Percentiles rank a stretch among this genome's conserved stretches.
These are phyloP conservation scores for Artomyces pyxidatus DNA, from an alignment of 768 basidiomycete species.

Conservation along the genomic window DNA sequence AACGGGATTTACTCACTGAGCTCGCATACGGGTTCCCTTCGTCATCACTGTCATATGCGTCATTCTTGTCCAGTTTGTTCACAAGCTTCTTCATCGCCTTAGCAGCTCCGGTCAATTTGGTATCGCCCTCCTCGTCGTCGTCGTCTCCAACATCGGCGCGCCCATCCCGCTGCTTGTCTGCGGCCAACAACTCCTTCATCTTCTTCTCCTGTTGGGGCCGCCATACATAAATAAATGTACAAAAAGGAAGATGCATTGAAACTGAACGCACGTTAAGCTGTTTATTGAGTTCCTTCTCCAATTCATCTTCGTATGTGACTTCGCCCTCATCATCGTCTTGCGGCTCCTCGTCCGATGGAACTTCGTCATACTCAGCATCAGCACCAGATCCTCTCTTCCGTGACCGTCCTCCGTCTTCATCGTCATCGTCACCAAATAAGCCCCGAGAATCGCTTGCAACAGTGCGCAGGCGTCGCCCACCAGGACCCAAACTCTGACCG, in stretches of 20 bases:
- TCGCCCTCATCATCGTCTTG: slow-evolving; percentile 87
- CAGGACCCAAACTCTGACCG: slow-evolving; percentile 57
- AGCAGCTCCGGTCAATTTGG: slow-evolving; percentile 56
- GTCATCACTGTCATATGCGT: slow-evolving; percentile 66
- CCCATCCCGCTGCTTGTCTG: slow-evolving; percentile 66
- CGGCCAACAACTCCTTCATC: too few relatives aligned
- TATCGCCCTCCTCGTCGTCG: slow-evolving; percentile 41
- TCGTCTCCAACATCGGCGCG: slow-evolving; percentile 72
- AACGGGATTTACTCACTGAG: slow-evolving; percentile 40
- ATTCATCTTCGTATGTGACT: slow-evolving; percentile 73
- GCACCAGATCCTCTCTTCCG: slow-evolving; percentile 55
- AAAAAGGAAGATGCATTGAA: too few relatives aligned
- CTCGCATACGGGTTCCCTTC: slow-evolving; percentile 79
- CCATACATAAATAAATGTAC: too few relatives aligned
- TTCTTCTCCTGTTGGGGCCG: too few relatives aligned
- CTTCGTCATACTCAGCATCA: slow-evolving; percentile 79
- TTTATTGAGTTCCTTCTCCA: slow-evolving; percentile 73
- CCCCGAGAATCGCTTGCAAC: slow-evolving; percentile 60
- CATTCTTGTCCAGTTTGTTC: slow-evolving; percentile 75
- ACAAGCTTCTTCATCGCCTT: slow-evolving; percentile 84
- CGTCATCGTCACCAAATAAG: slow-evolving; percentile 47
- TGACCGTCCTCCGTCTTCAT: slow-evolving; percentile 40
- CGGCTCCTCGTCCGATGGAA: slow-evolving; percentile 75
- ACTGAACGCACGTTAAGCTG: slow-evolving; percentile 56
- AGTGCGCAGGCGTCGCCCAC: slow-evolving; percentile 54